Conservation (phyloP, 1,284 basidiomycete species). For the Moesziomyces antarcticus region DNA sequence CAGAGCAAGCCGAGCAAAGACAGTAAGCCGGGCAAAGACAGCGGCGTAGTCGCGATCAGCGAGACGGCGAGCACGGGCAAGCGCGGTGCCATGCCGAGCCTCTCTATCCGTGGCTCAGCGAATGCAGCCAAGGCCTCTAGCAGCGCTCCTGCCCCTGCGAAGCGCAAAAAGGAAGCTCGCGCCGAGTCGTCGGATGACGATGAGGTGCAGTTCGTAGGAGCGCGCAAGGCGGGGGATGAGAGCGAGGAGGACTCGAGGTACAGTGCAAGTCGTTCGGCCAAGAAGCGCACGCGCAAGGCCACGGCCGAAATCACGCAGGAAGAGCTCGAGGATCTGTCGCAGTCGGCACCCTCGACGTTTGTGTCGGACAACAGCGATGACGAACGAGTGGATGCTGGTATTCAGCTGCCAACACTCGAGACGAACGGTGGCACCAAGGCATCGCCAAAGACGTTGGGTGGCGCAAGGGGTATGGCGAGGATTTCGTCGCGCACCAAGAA, state of each 20-base stretch:
- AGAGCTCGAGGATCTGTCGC: slow-evolving; percentile 44
- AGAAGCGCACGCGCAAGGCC: slow-evolving; percentile 14
- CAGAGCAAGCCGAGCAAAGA: slow-evolving; percentile 11
- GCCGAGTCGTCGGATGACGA: neutral
- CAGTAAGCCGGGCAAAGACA: slow-evolving; percentile 16
- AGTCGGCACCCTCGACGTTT: slow-evolving; percentile 42
- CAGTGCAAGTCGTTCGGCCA: slow-evolving; percentile 24
- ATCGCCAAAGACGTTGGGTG: slow-evolving; percentile 17
- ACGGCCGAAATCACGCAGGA: slow-evolving; percentile 30
- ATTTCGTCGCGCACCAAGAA: slow-evolving; percentile 46
- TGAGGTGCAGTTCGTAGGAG: no score
- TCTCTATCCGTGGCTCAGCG: slow-evolving; percentile 37
- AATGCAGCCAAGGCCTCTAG: slow-evolving; percentile 6
- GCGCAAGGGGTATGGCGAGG: slow-evolving; percentile 17
- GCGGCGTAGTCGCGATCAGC: slow-evolving; percentile 36
- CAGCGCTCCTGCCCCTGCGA: neutral
- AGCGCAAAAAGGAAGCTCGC: neutral
- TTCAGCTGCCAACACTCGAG: slow-evolving; percentile 34
- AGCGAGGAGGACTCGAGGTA: slow-evolving; percentile 43
- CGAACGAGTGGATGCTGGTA: slow-evolving; percentile 22
- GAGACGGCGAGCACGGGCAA: slow-evolving; percentile 10
- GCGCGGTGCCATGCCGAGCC: slow-evolving; percentile 16
- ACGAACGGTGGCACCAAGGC: slow-evolving; percentile 15
- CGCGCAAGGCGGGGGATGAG: slow-evolving; percentile 3
- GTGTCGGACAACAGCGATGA: slow-evolving; percentile 42